Percentiles rank a stretch among this genome's conserved stretches.
Evolutionary conservation across 2,329 filamentous ascomycete genomes (phyloP).

Genomic region (Trematosphaeria pertusa): DNA sequence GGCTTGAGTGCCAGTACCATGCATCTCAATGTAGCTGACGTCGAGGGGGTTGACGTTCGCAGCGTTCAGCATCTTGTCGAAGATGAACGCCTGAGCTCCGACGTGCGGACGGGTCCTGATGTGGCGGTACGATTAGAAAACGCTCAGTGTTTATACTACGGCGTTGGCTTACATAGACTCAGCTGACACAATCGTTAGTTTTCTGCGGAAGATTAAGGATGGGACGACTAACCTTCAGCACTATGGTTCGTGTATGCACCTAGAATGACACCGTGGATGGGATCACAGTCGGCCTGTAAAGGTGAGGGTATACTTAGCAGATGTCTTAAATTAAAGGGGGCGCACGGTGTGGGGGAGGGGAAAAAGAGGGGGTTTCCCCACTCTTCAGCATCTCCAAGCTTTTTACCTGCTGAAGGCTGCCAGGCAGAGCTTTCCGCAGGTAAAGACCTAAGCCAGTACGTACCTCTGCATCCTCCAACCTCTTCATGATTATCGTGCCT

Average conservation of each 20-base stretch:
- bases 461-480: conserved; percentile 41
- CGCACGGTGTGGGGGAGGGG: too few species aligned
- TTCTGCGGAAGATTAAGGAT: background rate
- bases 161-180: too few species aligned
- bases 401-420: too few species aligned
- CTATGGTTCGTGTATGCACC: conserved; percentile 39
- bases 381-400: too few species aligned
- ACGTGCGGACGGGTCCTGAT: conserved; percentile 37
- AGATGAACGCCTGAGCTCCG: conserved; percentile 26
- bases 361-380: too few species aligned
- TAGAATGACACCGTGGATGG: conserved; percentile 40
- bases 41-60: conserved; percentile 46
- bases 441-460: too few species aligned
- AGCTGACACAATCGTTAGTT: too few species aligned
- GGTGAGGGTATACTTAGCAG: too few species aligned
- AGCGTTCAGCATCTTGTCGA: conserved; percentile 27
- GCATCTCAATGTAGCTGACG: conserved; percentile 39
- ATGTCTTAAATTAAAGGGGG: too few species aligned
- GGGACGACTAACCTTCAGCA: conserved; percentile 11
- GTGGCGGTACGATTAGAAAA: too few species aligned
- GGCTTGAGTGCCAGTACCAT: conserved; percentile 42
- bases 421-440: too few species aligned
- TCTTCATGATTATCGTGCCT: conserved; percentile 41
- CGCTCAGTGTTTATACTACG: too few species aligned
- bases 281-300: conserved; percentile 33